phyloP scores from a whole-genome alignment of 345 rosid genomes.

The Eucalyptus pauciflora region DNA sequence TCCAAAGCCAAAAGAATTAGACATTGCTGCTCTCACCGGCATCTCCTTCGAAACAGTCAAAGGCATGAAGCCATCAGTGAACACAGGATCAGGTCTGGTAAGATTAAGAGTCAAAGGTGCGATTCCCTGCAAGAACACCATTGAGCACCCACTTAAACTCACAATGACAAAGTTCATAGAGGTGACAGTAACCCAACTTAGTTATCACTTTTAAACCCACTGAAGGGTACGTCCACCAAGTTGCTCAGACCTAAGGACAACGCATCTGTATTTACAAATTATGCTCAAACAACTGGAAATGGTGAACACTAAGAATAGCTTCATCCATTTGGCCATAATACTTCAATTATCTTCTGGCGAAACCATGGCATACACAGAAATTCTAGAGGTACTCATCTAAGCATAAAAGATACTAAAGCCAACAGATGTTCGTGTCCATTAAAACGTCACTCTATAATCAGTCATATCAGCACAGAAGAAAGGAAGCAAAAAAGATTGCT shows the following conservation, averaged over 20 bases:
- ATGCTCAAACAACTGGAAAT: background rate
- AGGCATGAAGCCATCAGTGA: slow-evolving; percentile 49
- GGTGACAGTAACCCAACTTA: background rate
- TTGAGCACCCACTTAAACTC: background rate
- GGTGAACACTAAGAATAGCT: background rate
- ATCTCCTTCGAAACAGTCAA: slow-evolving; percentile 58
- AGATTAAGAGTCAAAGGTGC: slow-evolving; percentile 84
- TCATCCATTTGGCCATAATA: background rate
- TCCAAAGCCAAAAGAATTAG: slow-evolving; percentile 91
- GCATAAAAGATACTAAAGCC: background rate
- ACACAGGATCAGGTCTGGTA: slow-evolving; percentile 64
- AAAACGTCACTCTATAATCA: background rate
- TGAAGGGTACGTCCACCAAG: background rate
- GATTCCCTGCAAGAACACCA: slow-evolving; percentile 47
- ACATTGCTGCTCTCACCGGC: slow-evolving; percentile 60
- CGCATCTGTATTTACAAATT: background rate
- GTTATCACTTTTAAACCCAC: rapidly evolving
- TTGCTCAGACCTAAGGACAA: background rate
- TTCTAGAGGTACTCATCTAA: background rate
- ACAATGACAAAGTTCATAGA: background rate
- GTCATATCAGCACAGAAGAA: background rate
- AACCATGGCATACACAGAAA: background rate
- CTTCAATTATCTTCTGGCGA: background rate
- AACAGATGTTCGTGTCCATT: background rate
- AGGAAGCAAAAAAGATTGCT: background rate